These are phyloP conservation scores for Thuja plicata DNA, from an alignment of 83 land plant species.

Conservation along the genomic window DNA sequence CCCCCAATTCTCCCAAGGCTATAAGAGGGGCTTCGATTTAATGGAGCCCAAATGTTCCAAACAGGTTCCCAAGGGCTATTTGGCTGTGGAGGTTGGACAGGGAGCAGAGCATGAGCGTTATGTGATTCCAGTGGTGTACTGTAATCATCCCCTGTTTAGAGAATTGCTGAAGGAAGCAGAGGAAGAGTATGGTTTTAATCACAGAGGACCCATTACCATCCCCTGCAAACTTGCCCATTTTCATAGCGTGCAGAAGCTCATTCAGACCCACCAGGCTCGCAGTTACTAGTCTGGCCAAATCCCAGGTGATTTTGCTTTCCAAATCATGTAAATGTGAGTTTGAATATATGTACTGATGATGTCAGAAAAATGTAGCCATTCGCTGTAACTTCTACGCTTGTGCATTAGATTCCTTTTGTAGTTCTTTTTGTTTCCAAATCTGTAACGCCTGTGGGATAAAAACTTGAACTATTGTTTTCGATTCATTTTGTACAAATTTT, in stretches of 20 bases:
- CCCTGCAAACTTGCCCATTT: constrained; percentile 36
- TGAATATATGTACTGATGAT: too few relatives aligned
- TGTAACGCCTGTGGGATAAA: too few relatives aligned
- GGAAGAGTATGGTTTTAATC: constrained; percentile 40
- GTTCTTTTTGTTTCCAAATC: too few relatives aligned
- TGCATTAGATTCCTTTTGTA: too few relatives aligned
- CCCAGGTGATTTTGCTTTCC: too few relatives aligned
- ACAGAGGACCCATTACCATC: constrained; percentile 36
- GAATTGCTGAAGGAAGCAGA: constrained; percentile 38
- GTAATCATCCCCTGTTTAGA: constrained; percentile 50
- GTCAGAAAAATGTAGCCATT: too few relatives aligned
- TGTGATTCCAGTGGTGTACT: constrained; percentile 45
- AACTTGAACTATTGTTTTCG: too few relatives aligned
- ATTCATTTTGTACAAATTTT: too few relatives aligned
- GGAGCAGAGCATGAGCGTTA: constrained; percentile 23
- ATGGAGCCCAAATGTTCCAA: background rate
- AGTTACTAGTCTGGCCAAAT: too few relatives aligned
- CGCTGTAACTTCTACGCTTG: too few relatives aligned
- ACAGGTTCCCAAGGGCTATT: constrained; percentile 45
- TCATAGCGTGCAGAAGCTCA: constrained; percentile 23
- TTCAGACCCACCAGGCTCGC: background rate
- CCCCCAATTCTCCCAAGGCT: background rate
- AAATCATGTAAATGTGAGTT: too few relatives aligned
- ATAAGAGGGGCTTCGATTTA: background rate
- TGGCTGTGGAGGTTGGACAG: constrained; percentile 49